phyloP scores from a whole-genome alignment of 176 grass and related monocot species.

The Thinopyrum elongatum region DNA sequence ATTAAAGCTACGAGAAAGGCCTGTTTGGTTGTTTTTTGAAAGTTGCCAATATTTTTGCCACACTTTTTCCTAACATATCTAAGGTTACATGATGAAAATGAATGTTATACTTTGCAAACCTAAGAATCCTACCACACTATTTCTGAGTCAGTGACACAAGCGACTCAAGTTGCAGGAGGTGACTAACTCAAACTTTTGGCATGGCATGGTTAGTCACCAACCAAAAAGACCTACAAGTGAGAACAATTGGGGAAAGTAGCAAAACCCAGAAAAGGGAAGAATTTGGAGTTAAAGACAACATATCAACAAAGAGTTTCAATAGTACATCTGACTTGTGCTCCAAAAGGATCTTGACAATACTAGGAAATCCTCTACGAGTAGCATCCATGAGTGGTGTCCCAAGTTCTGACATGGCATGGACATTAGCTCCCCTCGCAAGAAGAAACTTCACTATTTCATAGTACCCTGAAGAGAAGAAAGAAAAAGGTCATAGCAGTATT shows the following conservation, averaged over 20 bases:
- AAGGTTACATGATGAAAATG: too few relatives aligned
- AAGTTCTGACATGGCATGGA: neutral
- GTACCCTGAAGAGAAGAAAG: constrained; percentile 25
- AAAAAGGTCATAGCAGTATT: neutral
- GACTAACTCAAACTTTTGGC: too few relatives aligned
- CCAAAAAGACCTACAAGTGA: neutral
- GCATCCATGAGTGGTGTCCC: neutral
- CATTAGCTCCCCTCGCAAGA: constrained; percentile 37
- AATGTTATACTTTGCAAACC: too few relatives aligned
- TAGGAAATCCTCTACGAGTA: constrained; percentile 17
- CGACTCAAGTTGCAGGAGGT: too few relatives aligned
- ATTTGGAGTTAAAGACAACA: neutral
- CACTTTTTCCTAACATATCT: too few relatives aligned
- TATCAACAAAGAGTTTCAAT: neutral
- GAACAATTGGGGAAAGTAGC: neutral
- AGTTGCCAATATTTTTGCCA: too few relatives aligned
- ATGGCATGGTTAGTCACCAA: too few relatives aligned
- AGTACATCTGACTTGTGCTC: neutral
- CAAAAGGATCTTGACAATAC: constrained; percentile 30
- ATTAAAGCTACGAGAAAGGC: neutral
- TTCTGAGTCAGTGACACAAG: too few relatives aligned
- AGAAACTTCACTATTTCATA: constrained; percentile 32
- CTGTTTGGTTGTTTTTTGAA: neutral
- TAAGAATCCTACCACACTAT: too few relatives aligned
- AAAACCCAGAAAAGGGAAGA: neutral